Percentiles rank a stretch among this genome's conserved stretches.
Evolutionary conservation across 441 rosid species (phyloP).

Genomic region (Syzygium malaccense): DNA sequence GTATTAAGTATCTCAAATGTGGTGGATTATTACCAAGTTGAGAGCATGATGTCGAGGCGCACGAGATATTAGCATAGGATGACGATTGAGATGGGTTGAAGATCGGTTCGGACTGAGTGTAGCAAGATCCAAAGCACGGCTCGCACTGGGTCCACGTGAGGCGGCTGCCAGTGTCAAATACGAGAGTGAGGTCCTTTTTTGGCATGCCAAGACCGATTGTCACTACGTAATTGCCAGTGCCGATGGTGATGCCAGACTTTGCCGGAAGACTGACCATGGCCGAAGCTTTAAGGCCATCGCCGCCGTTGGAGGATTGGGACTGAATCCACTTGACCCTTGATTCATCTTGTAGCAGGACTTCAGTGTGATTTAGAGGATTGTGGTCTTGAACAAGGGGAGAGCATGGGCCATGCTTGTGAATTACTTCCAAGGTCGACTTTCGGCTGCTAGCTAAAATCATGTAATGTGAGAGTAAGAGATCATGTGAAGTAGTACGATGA

Average conservation of each 20-base stretch:
- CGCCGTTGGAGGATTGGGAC: background rate
- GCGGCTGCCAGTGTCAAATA: background rate
- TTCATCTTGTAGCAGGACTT: background rate
- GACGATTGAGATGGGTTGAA: background rate
- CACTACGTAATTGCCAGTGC: background rate
- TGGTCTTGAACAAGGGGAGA: background rate
- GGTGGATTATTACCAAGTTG: background rate
- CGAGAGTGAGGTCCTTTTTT: background rate
- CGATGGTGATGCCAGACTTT: background rate
- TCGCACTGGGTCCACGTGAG: background rate
- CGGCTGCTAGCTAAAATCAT: background rate
- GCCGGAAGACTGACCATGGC: background rate
- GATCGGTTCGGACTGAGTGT: background rate
- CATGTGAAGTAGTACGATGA: background rate
- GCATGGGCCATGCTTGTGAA: background rate
- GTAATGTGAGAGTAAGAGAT: background rate
- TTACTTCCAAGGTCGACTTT: background rate
- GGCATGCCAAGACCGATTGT: background rate
- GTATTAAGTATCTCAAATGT: background rate
- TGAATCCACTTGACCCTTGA: background rate
- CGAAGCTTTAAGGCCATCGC: background rate
- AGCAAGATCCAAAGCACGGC: background rate
- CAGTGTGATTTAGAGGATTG: background rate
- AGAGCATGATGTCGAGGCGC: background rate
- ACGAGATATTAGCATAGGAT: background rate